Conservation (phyloP, 768 basidiomycete genomes). For the Leccinum rimulosum region DNA sequence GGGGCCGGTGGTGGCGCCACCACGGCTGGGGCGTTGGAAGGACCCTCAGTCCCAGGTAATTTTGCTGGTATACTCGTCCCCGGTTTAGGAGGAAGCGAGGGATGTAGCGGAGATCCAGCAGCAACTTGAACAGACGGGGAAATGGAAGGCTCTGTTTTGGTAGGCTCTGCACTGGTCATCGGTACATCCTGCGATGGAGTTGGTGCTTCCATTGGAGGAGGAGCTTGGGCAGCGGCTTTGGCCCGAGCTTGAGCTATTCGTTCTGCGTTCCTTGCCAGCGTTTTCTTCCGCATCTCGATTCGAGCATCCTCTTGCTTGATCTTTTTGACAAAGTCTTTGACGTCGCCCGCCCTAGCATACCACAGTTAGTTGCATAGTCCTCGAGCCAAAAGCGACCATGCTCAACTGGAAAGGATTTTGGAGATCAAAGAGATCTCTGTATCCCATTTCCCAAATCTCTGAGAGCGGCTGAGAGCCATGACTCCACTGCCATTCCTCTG, state of each 20-base stretch:
- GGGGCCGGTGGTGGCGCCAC: slow-evolving; percentile 9
- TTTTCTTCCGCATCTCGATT: slow-evolving; percentile 51
- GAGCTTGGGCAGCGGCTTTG: slow-evolving; percentile 34
- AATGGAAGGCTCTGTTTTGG: slow-evolving; percentile 18
- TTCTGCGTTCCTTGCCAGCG: slow-evolving; percentile 38
- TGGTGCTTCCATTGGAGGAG: slow-evolving; percentile 20
- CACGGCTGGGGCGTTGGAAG: slow-evolving; percentile 21
- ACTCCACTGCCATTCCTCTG: slow-evolving; percentile 60
- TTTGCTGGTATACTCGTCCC: slow-evolving; percentile 38
- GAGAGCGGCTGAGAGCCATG: slow-evolving; percentile 70
- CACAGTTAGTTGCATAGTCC: slow-evolving; percentile 2
- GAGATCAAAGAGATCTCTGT: slow-evolving; percentile 58
- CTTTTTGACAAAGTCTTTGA: slow-evolving; percentile 72
- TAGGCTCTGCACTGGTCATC: slow-evolving; percentile 12
- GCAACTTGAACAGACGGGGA: slow-evolving; percentile 6
- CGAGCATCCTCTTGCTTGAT: slow-evolving; percentile 63
- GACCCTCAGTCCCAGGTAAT: slow-evolving; percentile 33
- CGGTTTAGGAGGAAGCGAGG: slow-evolving; percentile 72
- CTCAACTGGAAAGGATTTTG: slow-evolving; percentile 66
- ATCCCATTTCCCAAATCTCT: slow-evolving; percentile 85
- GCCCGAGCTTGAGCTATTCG: slow-evolving; percentile 40
- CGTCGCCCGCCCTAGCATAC: slow-evolving; percentile 58
- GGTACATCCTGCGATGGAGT: slow-evolving; percentile 18
- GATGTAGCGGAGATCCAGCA: slow-evolving; percentile 52
- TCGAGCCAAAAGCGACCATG: slow-evolving; percentile 10